Evolutionary conservation across 352 stramenopile species (phyloP).

Genomic region (Pythium diclinum): DNA sequence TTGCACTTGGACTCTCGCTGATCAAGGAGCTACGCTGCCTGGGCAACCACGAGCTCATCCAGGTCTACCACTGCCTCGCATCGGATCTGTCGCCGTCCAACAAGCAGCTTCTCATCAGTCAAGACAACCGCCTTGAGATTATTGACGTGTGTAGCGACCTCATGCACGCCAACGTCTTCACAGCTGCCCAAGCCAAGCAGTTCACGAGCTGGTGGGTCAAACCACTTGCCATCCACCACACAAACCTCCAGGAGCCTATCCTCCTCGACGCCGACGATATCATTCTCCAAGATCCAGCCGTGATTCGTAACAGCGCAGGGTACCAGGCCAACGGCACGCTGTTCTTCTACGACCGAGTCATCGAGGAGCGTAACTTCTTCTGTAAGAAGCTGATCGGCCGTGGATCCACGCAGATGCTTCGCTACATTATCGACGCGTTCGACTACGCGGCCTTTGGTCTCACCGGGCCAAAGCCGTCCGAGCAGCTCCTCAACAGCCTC

Average conservation of each 20-base stretch:
- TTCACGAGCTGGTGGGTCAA: conserved; percentile 70
- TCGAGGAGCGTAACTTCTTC: conserved; percentile 50
- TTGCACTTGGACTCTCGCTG: conserved; percentile 57
- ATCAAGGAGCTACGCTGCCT: conserved; percentile 52
- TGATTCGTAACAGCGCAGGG: conserved; percentile 30
- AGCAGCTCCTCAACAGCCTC: conserved; percentile 30
- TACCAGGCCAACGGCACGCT: conserved; percentile 50
- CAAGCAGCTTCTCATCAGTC: conserved; percentile 34
- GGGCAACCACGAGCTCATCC: conserved; percentile 39
- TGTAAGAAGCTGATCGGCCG: conserved; percentile 46
- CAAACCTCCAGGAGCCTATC: conserved; percentile 42
- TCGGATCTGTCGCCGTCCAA: conserved; percentile 39
- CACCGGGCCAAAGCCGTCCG: conserved; percentile 13
- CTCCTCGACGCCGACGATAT: conserved; percentile 62
- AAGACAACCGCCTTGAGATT: conserved; percentile 52
- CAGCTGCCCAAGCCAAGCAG: conserved; percentile 9
- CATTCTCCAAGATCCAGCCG: conserved; percentile 37
- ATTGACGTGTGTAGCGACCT: conserved; percentile 60
- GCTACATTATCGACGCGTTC: conserved; percentile 38
- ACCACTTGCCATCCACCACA: conserved; percentile 53
- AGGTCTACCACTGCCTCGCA: conserved; percentile 42
- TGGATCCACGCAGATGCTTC: conserved; percentile 35
- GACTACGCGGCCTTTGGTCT: conserved; percentile 45
- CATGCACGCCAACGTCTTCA: conserved; percentile 17
- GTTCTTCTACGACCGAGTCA: conserved; percentile 68